Evolutionary conservation across 2,329 filamentous ascomycete genomes (phyloP), one percentile per base, ranked within the genome.

Genomic region (Phaeoacremonium minimum): DNA sequence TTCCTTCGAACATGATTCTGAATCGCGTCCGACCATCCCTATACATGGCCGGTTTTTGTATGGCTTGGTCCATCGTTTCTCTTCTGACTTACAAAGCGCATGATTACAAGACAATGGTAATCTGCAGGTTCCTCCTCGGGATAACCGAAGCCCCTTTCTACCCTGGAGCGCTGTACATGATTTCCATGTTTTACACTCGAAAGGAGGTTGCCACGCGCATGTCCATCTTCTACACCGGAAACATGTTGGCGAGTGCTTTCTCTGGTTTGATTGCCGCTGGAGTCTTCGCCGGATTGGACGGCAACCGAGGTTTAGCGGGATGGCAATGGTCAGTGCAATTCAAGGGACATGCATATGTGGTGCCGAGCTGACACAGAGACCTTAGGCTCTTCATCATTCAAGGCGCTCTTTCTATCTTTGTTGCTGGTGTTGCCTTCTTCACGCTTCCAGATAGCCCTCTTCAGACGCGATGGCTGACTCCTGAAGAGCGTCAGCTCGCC

Each of bases 1-100:
- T 82, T 0, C 78, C 77, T 0, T n/a, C n/a, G n/a, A 83, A 82
- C 42, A 60, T 81, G 38, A 32, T 47, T 0, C 56, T 81, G 3
- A 78, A 74, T 0, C 60, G 69, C 4, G 56, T 77, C 18, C 61
- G 66, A 8, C 76, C 76, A 1, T 72, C 71, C 3, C 38, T 72
- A 2, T 80, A 77, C 42, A 62, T 81, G 2, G 63, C 71, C 0
- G 52, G 56, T 1, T 66, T 66, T 1, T 71, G 73, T 49, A 57
- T 63, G 46, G 50, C 58, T 9, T 70, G 50, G 56, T 67, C 50
- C 13, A 53, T 56, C 36, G 60, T 60, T 19, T 67, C 50, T 30
- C 64, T 61, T 0, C 61, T 69, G 13, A 75, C 73, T 17, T 66
- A 71, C 0, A 66, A 66, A 2, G 57, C 61, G 4, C 53, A 61